Evolutionary conservation across 148 eudicot species (phyloP), one percentile per base, ranked within the genome.

Genomic region (Dianthus caryophyllus): DNA sequence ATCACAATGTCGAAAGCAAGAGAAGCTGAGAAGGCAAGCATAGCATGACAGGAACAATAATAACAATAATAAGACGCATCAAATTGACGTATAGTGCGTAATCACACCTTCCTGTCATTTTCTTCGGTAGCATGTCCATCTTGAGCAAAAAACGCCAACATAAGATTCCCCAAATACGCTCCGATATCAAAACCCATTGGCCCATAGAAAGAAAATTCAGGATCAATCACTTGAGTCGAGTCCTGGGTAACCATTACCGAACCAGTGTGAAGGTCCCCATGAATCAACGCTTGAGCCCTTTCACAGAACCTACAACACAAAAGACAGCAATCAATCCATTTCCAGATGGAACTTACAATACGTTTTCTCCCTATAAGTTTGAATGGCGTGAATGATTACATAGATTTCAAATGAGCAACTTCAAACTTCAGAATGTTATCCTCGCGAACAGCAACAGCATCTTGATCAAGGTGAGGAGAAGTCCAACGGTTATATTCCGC

Each of bases 171-270:
- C 59, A 93, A 36, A 74, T 75, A 93, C 67, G 98, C 96, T 76
- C 98, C 98, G 64, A 93, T 78, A 74, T 93, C 98, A 82, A 71
- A 93, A 62, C 95, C 96, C 91, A 93, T 93, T 54, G 98, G 96
- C 64, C 88, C 98, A 56, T 93, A 93, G 71, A 89, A 90, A 59
- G 89, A 81, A 79, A 90, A 93, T 75, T 93, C 98, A 22, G 98
- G 96, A 82, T 93, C 98, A 76, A 93, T 90, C 53, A 93, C 90
- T 72, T 93, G 96, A 60, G 98, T 90, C 67, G 97, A 93, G 59
- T 86, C 85, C 43, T 63, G 78, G 14, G 96, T 85, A 70, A 87
- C 96, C 98, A 93, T 93, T 70, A 93, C 74, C 39, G 98, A 93
- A 76, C 97, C 84, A 64, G 98, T 93, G 75, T 90, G 98, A 62